Evolutionary conservation across 495 filamentous ascomycete species (phyloP), one percentile per base, ranked within the genome.

Genomic region (Geopyxis carbonaria): DNA sequence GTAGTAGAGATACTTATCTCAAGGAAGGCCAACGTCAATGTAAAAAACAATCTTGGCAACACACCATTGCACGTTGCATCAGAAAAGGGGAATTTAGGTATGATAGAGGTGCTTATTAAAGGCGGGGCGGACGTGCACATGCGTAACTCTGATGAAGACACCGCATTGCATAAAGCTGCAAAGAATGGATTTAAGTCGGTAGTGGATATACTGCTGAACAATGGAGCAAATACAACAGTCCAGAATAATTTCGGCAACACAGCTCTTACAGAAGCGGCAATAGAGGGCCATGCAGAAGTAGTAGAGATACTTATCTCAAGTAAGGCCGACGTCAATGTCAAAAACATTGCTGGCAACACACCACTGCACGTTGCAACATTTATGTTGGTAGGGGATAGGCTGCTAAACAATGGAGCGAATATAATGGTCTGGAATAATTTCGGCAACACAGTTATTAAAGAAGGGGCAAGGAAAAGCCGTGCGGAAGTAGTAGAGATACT

Each of bases 11-110:
- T 50, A 22, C 24, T 50, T 2, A 9, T 50, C 0, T 32, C 34
- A 4, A 28, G 30, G 0, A 45, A 45, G 0, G 47, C 45, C 7
- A 34, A 50, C n/a, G 31, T 49, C 5, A 27, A 13, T 0, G 39
- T 39, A 2, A 36, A 29, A 0, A 39, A 50, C 11, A 38, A 38
- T 14, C 13, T 21, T 1, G 29, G 43, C 16, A 34, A 51, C 14
- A 46, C 42, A 0, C 43, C 48, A 13, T 31, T 51, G 5, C 48
- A 51, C 7, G 46, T 38, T 38, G 47, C 47, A 15, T 34, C 47
- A 8, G 11, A 35, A 4, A 28, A 10, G 2, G 45, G 22, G 4
- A 20, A 10, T 37, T 15, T 22, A 4, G 28, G 44, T 10, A 31
- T 24, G 8, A 34, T 11, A 21, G 20, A 27, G 10, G 2, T 39